A percentile compares a stretch with the other conserved stretches of the same genome.
These are phyloP conservation scores for Paraphoma sp. DNA, from an alignment of 2,329 filamentous ascomycete species.

Conservation along the genomic window DNA sequence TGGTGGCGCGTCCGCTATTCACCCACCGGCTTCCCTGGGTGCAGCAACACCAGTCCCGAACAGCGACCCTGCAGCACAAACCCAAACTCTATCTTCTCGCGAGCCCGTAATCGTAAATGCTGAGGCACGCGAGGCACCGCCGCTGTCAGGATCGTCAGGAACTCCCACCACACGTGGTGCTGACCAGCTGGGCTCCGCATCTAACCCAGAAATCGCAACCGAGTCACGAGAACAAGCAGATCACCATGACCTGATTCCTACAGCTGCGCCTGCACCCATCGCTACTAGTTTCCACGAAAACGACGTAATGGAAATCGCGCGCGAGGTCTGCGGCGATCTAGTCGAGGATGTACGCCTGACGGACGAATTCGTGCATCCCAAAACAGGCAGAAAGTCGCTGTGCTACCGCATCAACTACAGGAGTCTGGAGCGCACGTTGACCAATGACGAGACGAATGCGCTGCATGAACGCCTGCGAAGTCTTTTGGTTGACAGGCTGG, in stretches of 20 bases:
- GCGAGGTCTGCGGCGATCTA: constrained; percentile 78
- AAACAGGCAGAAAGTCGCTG: constrained; percentile 80
- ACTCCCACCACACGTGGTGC: constrained; percentile 27
- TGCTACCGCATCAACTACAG: constrained; percentile 95
- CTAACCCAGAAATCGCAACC: constrained; percentile 1
- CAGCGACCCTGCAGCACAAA: constrained; percentile 15
- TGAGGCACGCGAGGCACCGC: constrained; percentile 4
- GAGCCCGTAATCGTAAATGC: neutral
- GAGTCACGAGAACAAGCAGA: neutral
- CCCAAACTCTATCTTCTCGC: constrained; percentile 3
- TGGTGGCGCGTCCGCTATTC: constrained; percentile 28
- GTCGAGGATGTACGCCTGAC: constrained; percentile 87
- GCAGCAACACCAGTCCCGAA: constrained; percentile 6
- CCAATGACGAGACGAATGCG: constrained; percentile 78
- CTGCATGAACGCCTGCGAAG: constrained; percentile 73
- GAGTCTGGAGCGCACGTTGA: constrained; percentile 88
- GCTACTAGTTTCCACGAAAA: constrained; percentile 78
- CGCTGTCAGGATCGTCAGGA: constrained; percentile 7
- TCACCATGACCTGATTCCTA: constrained; percentile 27
- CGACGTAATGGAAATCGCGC: constrained; percentile 95
- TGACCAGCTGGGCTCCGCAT: neutral
- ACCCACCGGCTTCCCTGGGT: constrained; percentile 14
- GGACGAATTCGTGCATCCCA: constrained; percentile 89
- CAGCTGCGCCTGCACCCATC: constrained; percentile 45
- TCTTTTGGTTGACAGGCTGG: constrained; percentile 72